Evolutionary conservation across 2,329 filamentous ascomycete species (phyloP).

Genomic region (Beauveria medogensis): DNA sequence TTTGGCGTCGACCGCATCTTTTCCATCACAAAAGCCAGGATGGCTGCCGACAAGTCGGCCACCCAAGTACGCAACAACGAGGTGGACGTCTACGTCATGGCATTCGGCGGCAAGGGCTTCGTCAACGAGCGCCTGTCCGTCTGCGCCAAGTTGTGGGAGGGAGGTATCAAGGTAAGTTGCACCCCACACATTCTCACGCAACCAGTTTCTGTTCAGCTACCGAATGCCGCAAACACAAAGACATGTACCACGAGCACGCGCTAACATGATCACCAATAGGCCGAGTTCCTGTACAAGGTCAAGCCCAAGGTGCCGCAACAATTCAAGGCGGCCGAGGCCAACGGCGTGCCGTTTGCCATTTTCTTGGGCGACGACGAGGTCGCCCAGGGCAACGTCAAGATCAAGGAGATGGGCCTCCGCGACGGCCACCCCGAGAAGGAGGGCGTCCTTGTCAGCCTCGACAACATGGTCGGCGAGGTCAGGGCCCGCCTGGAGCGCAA

Average conservation of each 20-base stretch:
- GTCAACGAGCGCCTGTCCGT: slow-evolving; percentile 79
- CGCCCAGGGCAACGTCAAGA: slow-evolving; percentile 70
- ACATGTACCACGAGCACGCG: too few species aligned
- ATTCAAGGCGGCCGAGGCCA: slow-evolving; percentile 80
- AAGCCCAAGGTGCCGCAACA: slow-evolving; percentile 85
- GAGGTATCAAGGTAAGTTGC: slow-evolving; percentile 64
- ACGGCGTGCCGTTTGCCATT: slow-evolving; percentile 74
- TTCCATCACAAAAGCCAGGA: slow-evolving; percentile 74
- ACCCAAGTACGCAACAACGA: slow-evolving; percentile 54
- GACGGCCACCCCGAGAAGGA: slow-evolving; percentile 88
- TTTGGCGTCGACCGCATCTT: slow-evolving; percentile 96
- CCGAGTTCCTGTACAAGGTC: slow-evolving; percentile 82
- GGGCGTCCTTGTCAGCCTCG: slow-evolving; percentile 63
- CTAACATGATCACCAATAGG: slow-evolving; percentile 30
- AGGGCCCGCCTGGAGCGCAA: slow-evolving; percentile 37
- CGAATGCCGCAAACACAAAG: background rate
- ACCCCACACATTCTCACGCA: background rate
- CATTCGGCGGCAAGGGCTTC: slow-evolving; percentile 81
- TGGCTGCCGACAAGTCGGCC: slow-evolving; percentile 52
- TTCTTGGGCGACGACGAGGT: slow-evolving; percentile 90
- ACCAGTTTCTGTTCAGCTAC: background rate
- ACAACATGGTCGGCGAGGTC: slow-evolving; percentile 56
- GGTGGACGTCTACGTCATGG: slow-evolving; percentile 91
- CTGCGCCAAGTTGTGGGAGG: slow-evolving; percentile 70
- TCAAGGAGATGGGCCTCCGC: slow-evolving; percentile 69